Evolutionary conservation across 164 flowering plant species (phyloP), one percentile per base, ranked within the genome.

Genomic region (Buxus sempervirens): DNA sequence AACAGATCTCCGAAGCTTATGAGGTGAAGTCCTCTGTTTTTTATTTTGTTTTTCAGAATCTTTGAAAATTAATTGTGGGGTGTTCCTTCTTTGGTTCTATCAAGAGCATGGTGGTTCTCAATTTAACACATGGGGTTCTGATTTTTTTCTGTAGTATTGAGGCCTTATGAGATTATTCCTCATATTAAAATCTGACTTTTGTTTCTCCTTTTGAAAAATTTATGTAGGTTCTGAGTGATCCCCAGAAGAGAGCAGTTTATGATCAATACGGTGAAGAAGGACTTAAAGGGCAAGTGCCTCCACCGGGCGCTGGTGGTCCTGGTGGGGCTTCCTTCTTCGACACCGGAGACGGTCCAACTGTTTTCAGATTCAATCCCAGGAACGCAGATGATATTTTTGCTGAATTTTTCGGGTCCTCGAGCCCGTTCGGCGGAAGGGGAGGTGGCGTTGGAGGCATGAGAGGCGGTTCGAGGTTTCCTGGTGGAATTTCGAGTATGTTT

Each of bases 1-100:
- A 88, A 66, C 81, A 86, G 73, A 84, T 88, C 58, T 84, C 93
- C 54, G 90, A 88, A 71, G 93, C 93, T 10, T 88, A 88, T 69
- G 93, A 88, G 60, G 90, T 88, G 57, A 32, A 32, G 38, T n/a
- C n/a, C n/a, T n/a, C n/a, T n/a, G n/a, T n/a, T n/a, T n/a, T n/a
- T n/a, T n/a, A n/a, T n/a, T n/a, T n/a, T n/a, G n/a, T n/a, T n/a
- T n/a, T n/a, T n/a, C n/a, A n/a, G n/a, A n/a, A n/a, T n/a, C n/a
- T n/a, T n/a, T n/a, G n/a, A n/a, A n/a, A n/a, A n/a, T 32, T 32
- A 27, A 51, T 64, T 4, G 0, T 26, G n/a, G 10, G 27, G 22
- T 28, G 42, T 32, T 23, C 38, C 25, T 15, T 20, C 25, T 15
- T 20, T 21, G 7, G 21, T 15, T 42, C n/a, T 62, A 7, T 45